Base-by-base conservation (phyloP, 2,329 filamentous ascomycete genomes). In the Mariannaea sp. region DNA sequence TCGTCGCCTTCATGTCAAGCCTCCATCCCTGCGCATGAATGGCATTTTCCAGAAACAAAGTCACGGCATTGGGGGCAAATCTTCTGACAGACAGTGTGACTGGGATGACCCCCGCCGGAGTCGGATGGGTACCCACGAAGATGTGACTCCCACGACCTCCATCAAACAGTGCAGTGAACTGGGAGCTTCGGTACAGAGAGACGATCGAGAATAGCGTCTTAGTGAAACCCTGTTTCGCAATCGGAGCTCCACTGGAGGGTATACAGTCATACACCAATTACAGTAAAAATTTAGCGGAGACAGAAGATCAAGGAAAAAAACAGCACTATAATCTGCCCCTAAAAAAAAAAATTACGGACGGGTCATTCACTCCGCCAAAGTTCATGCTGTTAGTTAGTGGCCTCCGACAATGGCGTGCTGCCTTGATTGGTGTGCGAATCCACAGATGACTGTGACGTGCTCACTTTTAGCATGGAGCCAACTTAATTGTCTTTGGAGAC, bases 141-240 rank as follows among this genome's bases (percentile, higher is more conserved):
- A n/a, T n/a, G n/a, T n/a, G n/a, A n/a, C n/a, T n/a, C n/a, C 50
- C 38, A 38, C 29, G 29, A 36, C 41, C 39, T 41, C 49, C 49
- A 53, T 43, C 30, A 22, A 22, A 22, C 35, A 30, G 47, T 42
- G 39, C 36, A 30, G 47, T 42, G 39, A 27, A 26, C 42, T 22
- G 41, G 24, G 36, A 36, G 39, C 40, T 43, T 19, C 17, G 39
- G 45, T 19, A 32, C 30, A 32, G 42, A 55, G 26, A 30, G 6
- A 41, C 19, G 40, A n/a, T n/a, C 46, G 36, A 46, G 45, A 35
- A 29, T 30, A 33, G 40, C 41, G 45, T 40, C 46, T 50, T 50
- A 48, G 50, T 55, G 53, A 55, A 55, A 51, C 48, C 32, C 38
- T 47, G 47, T 51, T 52, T 52, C 36, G 53, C 41, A 52, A 55